Conservation (phyloP, 345 rosid species). For the Cardamine occulta region DNA sequence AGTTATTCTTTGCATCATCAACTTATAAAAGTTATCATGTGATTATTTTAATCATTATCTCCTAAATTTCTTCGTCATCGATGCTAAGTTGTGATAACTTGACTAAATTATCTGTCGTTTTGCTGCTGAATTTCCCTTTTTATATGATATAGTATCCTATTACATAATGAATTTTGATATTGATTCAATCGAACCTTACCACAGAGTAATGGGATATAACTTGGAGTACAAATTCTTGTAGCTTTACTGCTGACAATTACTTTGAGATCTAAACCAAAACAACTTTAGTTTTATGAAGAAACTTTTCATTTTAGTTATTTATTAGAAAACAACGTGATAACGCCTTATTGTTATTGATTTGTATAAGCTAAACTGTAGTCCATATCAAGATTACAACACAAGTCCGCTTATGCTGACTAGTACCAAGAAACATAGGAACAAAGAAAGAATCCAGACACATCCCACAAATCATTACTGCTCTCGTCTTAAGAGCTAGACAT, state of each 20-base stretch:
- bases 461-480: slow-evolving; percentile 7
- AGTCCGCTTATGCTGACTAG: slow-evolving; percentile 4
- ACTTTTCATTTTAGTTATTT: background rate
- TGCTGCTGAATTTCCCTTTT: background rate
- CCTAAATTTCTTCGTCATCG: slow-evolving; percentile 30
- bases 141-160: no score
- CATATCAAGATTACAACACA: slow-evolving; percentile 20
- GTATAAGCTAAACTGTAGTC: background rate
- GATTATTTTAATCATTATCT: slow-evolving; percentile 34
- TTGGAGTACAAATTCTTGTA: background rate
- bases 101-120: slow-evolving; percentile 9
- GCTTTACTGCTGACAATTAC: background rate
- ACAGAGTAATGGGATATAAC: background rate
- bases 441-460: slow-evolving; percentile 1
- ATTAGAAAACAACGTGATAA: background rate
- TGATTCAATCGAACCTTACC: background rate
- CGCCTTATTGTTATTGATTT: background rate
- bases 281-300: background rate
- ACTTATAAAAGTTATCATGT: slow-evolving; percentile 27
- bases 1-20: slow-evolving; percentile 29
- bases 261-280: background rate
- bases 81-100: slow-evolving; percentile 21
- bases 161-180: background rate
- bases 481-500: background rate
- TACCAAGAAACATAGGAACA: slow-evolving; percentile 9